Evolutionary conservation across 2,329 filamentous ascomycete genomes (phyloP).

Genomic region (Arthroderma uncinatum): DNA sequence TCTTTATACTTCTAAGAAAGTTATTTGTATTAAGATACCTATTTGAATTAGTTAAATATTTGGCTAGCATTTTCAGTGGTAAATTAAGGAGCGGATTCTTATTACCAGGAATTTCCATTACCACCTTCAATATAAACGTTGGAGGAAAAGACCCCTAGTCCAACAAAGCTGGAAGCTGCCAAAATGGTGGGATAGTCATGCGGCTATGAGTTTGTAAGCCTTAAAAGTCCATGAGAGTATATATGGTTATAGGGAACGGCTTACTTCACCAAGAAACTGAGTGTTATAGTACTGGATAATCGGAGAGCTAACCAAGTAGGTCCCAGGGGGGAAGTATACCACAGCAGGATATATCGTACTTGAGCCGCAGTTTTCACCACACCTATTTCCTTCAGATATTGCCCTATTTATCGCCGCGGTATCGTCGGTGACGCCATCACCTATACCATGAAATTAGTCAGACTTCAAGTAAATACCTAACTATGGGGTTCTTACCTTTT

Average conservation of each 20-base stretch:
- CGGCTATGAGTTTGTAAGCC: neutral
- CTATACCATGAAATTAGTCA: neutral
- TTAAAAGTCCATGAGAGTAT: too few relatives aligned
- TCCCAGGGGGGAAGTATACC: constrained; percentile 65
- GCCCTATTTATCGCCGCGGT: constrained; percentile 78
- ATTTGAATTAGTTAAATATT: constrained; percentile 4
- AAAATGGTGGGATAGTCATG: constrained; percentile 17
- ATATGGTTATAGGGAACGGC: neutral
- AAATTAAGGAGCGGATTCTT: neutral
- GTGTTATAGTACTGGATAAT: constrained; percentile 21
- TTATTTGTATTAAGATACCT: constrained; percentile 14
- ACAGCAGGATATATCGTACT: constrained; percentile 69
- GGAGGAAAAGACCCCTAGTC: constrained; percentile 17
- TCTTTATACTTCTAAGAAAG: constrained; percentile 17
- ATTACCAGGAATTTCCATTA: constrained; percentile 14
- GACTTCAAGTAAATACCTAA: neutral
- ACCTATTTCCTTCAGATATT: constrained; percentile 52
- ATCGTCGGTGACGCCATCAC: constrained; percentile 63
- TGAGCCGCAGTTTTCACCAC: constrained; percentile 71
- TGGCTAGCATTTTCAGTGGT: neutral
- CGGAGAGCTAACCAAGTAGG: constrained; percentile 17
- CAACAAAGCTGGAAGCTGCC: constrained; percentile 18
- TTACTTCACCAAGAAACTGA: constrained; percentile 16
- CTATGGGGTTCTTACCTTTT: constrained; percentile 4
- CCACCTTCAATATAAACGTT: constrained; percentile 16